Evolutionary conservation across 805 yeast genomes (phyloP), one percentile per base, ranked within the genome.

Genomic region (Wickerhamiella spandovensis): DNA sequence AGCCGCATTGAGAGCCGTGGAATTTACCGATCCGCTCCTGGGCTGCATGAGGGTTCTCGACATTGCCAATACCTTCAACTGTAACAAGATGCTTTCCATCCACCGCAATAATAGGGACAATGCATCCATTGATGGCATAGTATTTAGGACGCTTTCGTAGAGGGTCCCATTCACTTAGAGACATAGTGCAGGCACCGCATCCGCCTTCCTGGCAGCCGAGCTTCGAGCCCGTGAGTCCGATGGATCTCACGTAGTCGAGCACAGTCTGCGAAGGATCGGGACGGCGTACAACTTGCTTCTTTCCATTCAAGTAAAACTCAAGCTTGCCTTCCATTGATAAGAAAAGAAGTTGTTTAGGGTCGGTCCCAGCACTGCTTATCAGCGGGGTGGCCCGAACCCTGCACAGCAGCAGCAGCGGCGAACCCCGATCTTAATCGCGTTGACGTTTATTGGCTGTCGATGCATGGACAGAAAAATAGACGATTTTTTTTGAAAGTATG

Each of bases 161-260:
- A 9, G 56, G 48, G 43, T 66, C 67, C 59, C 65, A 62, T 10
- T 64, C 63, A 6, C 68, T 71, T 5, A 72, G 56, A 8, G 71
- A 69, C 25, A 73, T 71, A 2, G 76, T 71, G 52, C 77, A 72
- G 3, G 76, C 76, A 28, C 76, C 76, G 58, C 77, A 72, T 4
- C 77, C 77, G 20, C 76, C 76, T 55, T 72, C 77, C 13, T 73
- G 69, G 57, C 77, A 72, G 13, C 75, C 75, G 18, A 72, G 67
- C 54, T 72, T 72, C 10, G 76, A 71, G 17, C 76, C 77, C 3
- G 67, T 67, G 21, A 72, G 60, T 17, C 65, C 65, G 2, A 64
- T 55, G 8, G 57, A 52, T 42, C 77, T 60, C 46, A 72, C 70
- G 53, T 66, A 72, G 47, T 72, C 75, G 12, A 72, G 62, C 42